These are phyloP conservation scores for Phytophthora melonis DNA, from an alignment of 352 stramenopile species.

Conservation along the genomic window DNA sequence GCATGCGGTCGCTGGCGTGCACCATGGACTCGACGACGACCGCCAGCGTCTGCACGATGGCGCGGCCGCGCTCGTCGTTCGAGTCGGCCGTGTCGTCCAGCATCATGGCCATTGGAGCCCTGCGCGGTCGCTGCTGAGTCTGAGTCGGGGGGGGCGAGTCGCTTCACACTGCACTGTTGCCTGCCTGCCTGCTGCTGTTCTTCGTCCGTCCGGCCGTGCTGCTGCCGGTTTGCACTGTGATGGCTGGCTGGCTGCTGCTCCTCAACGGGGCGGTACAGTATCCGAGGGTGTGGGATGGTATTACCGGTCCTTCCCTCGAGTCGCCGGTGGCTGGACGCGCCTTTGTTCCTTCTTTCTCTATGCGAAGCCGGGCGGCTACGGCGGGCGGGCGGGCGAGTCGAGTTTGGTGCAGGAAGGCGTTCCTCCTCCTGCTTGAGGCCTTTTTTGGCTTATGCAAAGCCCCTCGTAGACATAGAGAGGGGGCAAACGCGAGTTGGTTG, in stretches of 20 bases:
- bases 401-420: slow-evolving; percentile 6
- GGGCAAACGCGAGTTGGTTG: neutral
- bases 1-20: slow-evolving; percentile 65
- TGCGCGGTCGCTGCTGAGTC: neutral
- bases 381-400: neutral
- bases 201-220: slow-evolving; percentile 10
- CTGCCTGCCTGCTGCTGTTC: slow-evolving; percentile 5
- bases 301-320: slow-evolving; percentile 29
- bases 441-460: slow-evolving; percentile 16
- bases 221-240: slow-evolving; percentile 20
- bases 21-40: slow-evolving; percentile 86
- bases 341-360: slow-evolving; percentile 19
- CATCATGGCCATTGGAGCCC: slow-evolving; percentile 35
- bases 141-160: neutral
- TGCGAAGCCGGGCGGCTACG: neutral
- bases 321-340: neutral
- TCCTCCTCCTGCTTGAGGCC: slow-evolving; percentile 1
- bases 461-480: slow-evolving; percentile 4
- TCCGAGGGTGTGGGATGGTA: slow-evolving; percentile 17
- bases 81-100: slow-evolving; percentile 58
- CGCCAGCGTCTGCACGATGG: slow-evolving; percentile 84
- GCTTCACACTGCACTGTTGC: neutral
- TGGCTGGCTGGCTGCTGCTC: slow-evolving; percentile 34
- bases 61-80: slow-evolving; percentile 77
- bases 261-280: slow-evolving; percentile 17